Conservation (phyloP, 495 filamentous ascomycete species). For the Cercophora samala region DNA sequence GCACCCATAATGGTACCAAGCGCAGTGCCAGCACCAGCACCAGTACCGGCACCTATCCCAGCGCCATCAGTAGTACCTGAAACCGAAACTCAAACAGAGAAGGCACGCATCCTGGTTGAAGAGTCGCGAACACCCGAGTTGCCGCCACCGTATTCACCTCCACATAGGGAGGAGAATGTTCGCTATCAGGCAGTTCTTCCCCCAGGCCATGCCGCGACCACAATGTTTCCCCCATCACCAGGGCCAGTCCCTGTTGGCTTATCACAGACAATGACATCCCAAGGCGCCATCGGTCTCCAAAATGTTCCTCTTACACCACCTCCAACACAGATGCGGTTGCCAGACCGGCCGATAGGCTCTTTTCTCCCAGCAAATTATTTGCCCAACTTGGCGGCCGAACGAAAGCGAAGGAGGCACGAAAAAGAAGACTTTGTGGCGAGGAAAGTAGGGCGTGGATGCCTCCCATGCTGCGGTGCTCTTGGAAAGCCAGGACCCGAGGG, state of each 20-base stretch:
- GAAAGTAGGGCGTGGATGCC: constrained; percentile 56
- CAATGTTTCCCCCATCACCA: constrained; percentile 44
- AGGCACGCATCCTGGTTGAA: constrained; percentile 36
- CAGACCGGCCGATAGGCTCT: constrained; percentile 37
- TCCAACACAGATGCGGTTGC: constrained; percentile 25
- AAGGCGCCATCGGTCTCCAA: constrained; percentile 41
- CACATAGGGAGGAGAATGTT: constrained; percentile 28
- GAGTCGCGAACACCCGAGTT: constrained; percentile 27
- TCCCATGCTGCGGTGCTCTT: constrained; percentile 58
- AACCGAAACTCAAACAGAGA: constrained; percentile 35
- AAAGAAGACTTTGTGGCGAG: constrained; percentile 58
- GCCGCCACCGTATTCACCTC: constrained; percentile 46
- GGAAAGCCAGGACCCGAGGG: constrained; percentile 61
- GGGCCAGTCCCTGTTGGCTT: constrained; percentile 41
- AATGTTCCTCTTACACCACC: constrained; percentile 42
- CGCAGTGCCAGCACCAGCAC: background rate
- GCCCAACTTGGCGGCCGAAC: constrained; percentile 36
- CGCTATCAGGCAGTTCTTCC: constrained; percentile 43
- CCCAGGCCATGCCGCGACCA: constrained; percentile 32
- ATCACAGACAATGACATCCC: constrained; percentile 47
- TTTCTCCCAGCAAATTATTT: constrained; percentile 39
- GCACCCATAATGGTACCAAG: background rate
- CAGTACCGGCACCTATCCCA: background rate
- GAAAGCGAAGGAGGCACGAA: constrained; percentile 56
- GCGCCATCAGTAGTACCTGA: constrained; percentile 19